Base-by-base conservation (phyloP, 1,284 basidiomycete genomes). In the Inonotus hispidus region DNA sequence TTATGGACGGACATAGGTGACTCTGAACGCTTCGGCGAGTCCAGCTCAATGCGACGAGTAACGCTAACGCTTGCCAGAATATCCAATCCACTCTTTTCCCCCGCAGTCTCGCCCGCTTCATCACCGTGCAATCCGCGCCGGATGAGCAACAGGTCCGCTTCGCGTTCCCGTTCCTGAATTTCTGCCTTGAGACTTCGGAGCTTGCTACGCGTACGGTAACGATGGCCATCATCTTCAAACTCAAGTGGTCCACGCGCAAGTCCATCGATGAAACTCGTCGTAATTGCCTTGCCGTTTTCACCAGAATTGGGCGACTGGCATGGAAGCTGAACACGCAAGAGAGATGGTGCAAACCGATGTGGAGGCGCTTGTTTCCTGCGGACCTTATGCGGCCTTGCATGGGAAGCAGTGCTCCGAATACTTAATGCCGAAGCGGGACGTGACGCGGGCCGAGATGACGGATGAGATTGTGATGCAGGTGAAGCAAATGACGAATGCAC, bases 171-270 rank as follows among this genome's bases (percentile, higher is more conserved):
- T 29, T 54, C 59, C 14, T 57, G 54, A n/a, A 60, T 60, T 21
- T 60, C 62, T 5, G 54, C 55, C 39, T 59, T 53, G 23, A 60
- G 41, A 14, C 27, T 54, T 25, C 56, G 56, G 7, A 47, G 19
- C 37, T 60, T 63, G 11, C 53, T 49, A 25, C 62, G 62, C 25
- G 62, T 63, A 25, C 59, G 46, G 53, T 63, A 63, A 6, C 58
- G 29, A 53, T 53, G 53, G 4, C 54, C 59, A 5, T 63, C 62
- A 21, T 56, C 46, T 19, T 63, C 61, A 38, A 59, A 46, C 35
- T 60, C 58, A 13, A 63, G 59, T 7, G 62, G 62, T 32, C 59
- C 58, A 13, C 59, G 59, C 10, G 43, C 50, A n/a, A 50, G 53
- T 27, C 19, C 47, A 39, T 58, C 49, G 1, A 45, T 25, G 47